Conservation (phyloP, 345 rosid genomes). For the Salix exigua region DNA sequence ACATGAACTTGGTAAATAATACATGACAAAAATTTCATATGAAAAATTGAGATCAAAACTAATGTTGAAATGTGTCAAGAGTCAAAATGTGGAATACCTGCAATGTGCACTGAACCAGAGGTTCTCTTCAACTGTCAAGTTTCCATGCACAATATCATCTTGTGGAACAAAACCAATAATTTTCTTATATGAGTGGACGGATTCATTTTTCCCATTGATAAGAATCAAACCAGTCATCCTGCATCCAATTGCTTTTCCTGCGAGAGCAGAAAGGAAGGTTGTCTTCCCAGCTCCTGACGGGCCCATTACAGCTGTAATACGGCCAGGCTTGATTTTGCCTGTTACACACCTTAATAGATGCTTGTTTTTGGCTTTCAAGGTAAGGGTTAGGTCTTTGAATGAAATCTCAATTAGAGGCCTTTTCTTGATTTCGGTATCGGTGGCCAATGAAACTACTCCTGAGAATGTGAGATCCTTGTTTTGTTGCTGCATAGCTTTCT, state of each 20-base stretch:
- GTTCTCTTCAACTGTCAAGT: constrained; percentile 93
- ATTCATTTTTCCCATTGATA: constrained; percentile 65
- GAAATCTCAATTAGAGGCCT: constrained; percentile 72
- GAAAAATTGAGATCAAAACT: background rate
- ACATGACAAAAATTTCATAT: background rate
- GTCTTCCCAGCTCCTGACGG: constrained; percentile 99
- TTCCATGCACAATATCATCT: constrained; percentile 93
- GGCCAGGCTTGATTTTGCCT: constrained; percentile 76
- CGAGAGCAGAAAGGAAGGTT: constrained; percentile 81
- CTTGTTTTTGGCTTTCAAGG: constrained; percentile 66
- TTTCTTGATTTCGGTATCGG: constrained; percentile 47
- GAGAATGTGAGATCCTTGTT: constrained; percentile 63
- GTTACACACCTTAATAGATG: constrained; percentile 75
- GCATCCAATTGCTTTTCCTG: constrained; percentile 84
- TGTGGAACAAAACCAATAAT: constrained; percentile 91
- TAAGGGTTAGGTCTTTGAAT: constrained; percentile 70
- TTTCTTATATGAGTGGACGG: constrained; percentile 78
- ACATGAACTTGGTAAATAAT: background rate
- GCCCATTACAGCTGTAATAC: constrained; percentile 92
- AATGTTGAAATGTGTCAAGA: background rate
- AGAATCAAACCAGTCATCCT: constrained; percentile 58
- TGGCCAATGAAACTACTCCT: constrained; percentile 66
- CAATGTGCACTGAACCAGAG: constrained; percentile 94
- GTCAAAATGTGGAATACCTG: constrained; percentile 37
- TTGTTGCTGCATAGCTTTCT: constrained; percentile 62